Conservation (phyloP, 768 basidiomycete genomes). For the Boletus pseudopeckii region DNA sequence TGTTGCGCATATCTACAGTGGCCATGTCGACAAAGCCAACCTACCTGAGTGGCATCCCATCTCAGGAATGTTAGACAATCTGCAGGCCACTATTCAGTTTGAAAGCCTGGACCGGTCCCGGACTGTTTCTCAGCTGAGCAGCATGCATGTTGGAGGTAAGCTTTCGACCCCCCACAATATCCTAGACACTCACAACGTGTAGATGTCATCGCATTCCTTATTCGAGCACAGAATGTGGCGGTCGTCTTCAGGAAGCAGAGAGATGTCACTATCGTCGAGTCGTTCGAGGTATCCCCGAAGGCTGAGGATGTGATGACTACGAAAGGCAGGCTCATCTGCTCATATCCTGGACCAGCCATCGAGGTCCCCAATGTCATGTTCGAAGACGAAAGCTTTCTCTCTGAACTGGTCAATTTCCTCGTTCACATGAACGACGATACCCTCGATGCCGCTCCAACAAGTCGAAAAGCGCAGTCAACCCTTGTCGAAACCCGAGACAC, state of each 20-base stretch:
- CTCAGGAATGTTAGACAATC: conserved; percentile 30
- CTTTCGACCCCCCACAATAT: neutral
- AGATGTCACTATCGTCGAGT: conserved; percentile 37
- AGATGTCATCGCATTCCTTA: conserved; percentile 39
- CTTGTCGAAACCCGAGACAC: conserved; percentile 40
- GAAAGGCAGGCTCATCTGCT: conserved; percentile 41
- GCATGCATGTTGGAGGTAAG: conserved; percentile 22
- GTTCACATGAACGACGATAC: too few relatives aligned
- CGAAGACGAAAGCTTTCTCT: conserved; percentile 28
- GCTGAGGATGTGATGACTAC: conserved; percentile 34
- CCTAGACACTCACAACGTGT: neutral
- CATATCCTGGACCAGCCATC: conserved; percentile 46
- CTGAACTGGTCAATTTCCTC: conserved; percentile 40
- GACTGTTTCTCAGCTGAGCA: conserved; percentile 13
- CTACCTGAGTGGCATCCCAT: conserved; percentile 31
- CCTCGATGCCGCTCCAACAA: conserved; percentile 19
- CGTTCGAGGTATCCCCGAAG: conserved; percentile 44
- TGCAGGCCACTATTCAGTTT: conserved; percentile 6
- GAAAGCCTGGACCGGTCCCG: conserved; percentile 2
- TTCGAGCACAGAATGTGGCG: conserved; percentile 48
- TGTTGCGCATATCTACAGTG: conserved; percentile 19
- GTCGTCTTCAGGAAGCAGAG: conserved; percentile 36
- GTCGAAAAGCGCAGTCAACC: conserved; percentile 35
- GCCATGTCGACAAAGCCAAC: neutral
- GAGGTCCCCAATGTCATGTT: conserved; percentile 30